Percentiles rank a stretch among this genome's conserved stretches.
These are phyloP conservation scores for Lagenidium sp. DNA, from an alignment of 352 stramenopile genomes.

Conservation along the genomic window DNA sequence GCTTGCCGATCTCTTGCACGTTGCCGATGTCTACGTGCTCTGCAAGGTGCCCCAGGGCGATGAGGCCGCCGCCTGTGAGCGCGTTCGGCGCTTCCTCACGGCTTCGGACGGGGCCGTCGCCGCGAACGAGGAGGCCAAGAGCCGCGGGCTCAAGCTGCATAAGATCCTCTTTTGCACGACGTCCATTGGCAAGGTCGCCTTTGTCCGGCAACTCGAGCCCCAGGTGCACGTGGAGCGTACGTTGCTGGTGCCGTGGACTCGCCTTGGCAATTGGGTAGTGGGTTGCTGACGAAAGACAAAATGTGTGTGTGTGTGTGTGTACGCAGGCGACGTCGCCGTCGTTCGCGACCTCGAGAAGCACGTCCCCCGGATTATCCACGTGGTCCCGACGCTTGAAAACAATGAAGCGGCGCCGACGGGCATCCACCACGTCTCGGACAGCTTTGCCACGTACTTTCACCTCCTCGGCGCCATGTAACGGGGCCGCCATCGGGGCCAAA, in stretches of 20 bases:
- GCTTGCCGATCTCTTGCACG: constrained; percentile 42
- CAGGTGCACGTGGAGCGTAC: constrained; percentile 77
- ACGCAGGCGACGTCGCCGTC: constrained; percentile 38
- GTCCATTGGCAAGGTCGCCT: constrained; percentile 64
- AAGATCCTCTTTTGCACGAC: constrained; percentile 82
- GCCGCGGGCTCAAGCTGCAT: constrained; percentile 37
- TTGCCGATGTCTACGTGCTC: constrained; percentile 65
- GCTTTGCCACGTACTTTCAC: constrained; percentile 60
- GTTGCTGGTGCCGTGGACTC: not conserved
- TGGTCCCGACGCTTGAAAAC: constrained; percentile 24
- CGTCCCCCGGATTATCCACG: constrained; percentile 61
- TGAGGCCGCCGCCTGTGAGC: constrained; percentile 21
- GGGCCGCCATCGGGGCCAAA: not conserved
- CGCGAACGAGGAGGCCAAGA: constrained; percentile 19
- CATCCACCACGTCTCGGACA: constrained; percentile 56
- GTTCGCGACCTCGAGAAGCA: constrained; percentile 67
- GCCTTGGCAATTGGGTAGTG: not conserved
- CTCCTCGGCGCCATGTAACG: constrained; percentile 29
- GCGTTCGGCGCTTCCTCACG: constrained; percentile 41
- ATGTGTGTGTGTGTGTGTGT: not conserved
- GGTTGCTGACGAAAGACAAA: too few relatives aligned
- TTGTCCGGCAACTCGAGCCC: constrained; percentile 83
- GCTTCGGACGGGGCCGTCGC: constrained; percentile 14
- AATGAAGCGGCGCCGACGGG: constrained; percentile 8
- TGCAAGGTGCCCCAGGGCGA: constrained; percentile 24